Evolutionary conservation across 169 alveolate genomes (phyloP).

Genomic region (Theileria annulata): DNA sequence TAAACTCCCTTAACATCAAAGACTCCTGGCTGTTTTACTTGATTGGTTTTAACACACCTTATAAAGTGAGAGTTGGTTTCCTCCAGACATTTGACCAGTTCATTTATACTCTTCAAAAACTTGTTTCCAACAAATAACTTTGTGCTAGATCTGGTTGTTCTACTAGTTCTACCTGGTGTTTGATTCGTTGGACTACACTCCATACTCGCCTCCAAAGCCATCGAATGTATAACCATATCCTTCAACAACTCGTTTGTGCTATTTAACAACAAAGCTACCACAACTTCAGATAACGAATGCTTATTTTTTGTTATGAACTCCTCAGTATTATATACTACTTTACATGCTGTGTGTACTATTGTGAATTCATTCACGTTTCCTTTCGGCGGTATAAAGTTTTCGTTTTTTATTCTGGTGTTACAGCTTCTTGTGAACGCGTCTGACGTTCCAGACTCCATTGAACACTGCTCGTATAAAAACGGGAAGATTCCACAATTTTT

Average conservation of each 20-base stretch:
- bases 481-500: slow-evolving; percentile 60
- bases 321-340: slow-evolving; percentile 54
- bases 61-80: slow-evolving; percentile 68
- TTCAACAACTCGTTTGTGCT: slow-evolving; percentile 31
- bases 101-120: slow-evolving; percentile 56
- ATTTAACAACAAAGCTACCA: slow-evolving; percentile 33
- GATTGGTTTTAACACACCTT: slow-evolving; percentile 72
- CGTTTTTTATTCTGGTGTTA: slow-evolving; percentile 58
- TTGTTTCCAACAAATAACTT: slow-evolving; percentile 55
- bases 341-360: slow-evolving; percentile 62
- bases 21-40: slow-evolving; percentile 39
- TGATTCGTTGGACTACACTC: neutral
- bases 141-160: slow-evolving; percentile 17
- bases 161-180: neutral
- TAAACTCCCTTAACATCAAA: slow-evolving; percentile 46
- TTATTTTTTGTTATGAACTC: slow-evolving; percentile 65
- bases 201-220: slow-evolving; percentile 27
- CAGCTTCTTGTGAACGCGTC: slow-evolving; percentile 61
- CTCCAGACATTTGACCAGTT: slow-evolving; percentile 46
- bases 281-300: slow-evolving; percentile 39
- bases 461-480: slow-evolving; percentile 64
- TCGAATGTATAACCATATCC: slow-evolving; percentile 18
- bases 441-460: slow-evolving; percentile 61
- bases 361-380: slow-evolving; percentile 57
- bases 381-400: slow-evolving; percentile 46